A percentile compares a stretch with the other conserved stretches of the same genome.
Evolutionary conservation across 2,329 filamentous ascomycete species (phyloP).

Genomic region (Sporothrix pallida): DNA sequence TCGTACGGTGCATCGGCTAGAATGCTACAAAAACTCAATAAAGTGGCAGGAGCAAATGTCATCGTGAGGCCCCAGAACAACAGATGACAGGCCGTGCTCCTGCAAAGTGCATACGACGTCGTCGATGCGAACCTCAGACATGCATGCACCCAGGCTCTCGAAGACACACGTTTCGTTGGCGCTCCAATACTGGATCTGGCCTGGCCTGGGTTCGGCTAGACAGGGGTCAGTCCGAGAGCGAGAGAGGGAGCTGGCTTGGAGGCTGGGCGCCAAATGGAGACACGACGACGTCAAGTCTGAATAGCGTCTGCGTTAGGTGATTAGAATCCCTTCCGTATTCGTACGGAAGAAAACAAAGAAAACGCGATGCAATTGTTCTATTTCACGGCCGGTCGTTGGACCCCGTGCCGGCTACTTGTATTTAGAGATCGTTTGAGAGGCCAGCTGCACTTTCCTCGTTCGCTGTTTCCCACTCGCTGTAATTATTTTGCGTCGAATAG

Average conservation of each 20-base stretch:
- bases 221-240: conserved; percentile 12
- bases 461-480: background rate
- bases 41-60: background rate
- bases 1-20: background rate
- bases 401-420: background rate
- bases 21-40: background rate
- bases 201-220: conserved; percentile 20
- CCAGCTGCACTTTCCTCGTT: background rate
- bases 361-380: background rate
- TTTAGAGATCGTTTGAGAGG: background rate
- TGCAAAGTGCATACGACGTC: conserved; percentile 6
- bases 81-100: background rate
- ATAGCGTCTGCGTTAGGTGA: background rate
- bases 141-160: conserved; percentile 18
- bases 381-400: background rate
- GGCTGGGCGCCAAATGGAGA: background rate
- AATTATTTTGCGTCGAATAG: conserved; percentile 5
- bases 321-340: conserved; percentile 21
- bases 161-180: background rate
- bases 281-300: conserved; percentile 9
- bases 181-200: conserved; percentile 12
- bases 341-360: conserved; percentile 12
- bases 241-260: background rate
- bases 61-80: background rate
- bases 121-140: conserved; percentile 15